Evolutionary conservation across 129 eudicot genomes (phyloP).

Genomic region (Smallanthus sonchifolius): DNA sequence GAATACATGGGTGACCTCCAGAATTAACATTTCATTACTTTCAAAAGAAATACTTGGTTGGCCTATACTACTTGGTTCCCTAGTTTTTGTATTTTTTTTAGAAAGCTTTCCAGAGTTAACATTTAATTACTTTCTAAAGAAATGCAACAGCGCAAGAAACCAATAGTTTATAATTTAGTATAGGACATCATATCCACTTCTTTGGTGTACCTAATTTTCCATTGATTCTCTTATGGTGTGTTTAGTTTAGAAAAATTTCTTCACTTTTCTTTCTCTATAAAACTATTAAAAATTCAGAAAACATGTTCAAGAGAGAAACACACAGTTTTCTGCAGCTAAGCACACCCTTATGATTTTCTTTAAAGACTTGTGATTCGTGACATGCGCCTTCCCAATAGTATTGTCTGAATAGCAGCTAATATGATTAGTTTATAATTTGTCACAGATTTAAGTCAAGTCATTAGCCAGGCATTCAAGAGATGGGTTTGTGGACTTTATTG

Average conservation of each 20-base stretch:
- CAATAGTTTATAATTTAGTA: not conserved
- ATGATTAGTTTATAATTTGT: not conserved
- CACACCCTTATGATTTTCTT: not conserved
- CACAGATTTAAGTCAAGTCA: not conserved
- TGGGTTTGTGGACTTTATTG: constrained; percentile 71
- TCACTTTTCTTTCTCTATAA: no score
- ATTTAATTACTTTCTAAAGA: not conserved
- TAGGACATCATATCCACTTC: not conserved
- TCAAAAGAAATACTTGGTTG: not conserved
- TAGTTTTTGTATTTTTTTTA: not conserved
- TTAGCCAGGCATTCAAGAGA: constrained; percentile 13
- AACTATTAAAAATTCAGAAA: no score
- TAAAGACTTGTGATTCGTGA: not conserved
- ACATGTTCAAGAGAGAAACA: no score
- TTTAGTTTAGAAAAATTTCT: not conserved
- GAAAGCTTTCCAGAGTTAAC: not conserved
- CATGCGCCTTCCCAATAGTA: not conserved
- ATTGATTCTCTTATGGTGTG: not conserved
- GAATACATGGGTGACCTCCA: no score
- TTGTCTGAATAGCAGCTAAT: not conserved
- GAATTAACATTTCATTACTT: no score
- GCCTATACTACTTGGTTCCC: not conserved
- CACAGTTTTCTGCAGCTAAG: not conserved
- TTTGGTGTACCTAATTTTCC: not conserved
- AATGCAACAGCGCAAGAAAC: not conserved